Conservation (phyloP, 495 filamentous ascomycete species). For the Penicillium mononematosum region DNA sequence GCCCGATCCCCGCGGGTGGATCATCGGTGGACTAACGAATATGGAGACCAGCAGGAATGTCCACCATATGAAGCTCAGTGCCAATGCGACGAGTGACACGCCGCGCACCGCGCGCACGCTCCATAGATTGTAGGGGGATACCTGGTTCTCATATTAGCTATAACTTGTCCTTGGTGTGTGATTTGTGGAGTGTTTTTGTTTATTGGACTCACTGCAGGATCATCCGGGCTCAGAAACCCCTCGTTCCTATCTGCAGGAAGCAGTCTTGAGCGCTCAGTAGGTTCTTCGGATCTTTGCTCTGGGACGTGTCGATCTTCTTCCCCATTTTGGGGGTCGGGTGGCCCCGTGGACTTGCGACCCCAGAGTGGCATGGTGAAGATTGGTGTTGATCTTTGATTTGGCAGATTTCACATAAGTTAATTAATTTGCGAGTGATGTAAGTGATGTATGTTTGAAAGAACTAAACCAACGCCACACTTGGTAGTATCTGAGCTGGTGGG, state of each 20-base stretch:
- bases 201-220: slow-evolving; percentile 70
- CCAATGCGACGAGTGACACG: slow-evolving; percentile 69
- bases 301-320: slow-evolving; percentile 19
- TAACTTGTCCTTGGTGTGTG: neutral
- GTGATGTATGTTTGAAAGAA: neutral
- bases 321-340: slow-evolving; percentile 21
- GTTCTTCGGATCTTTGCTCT: slow-evolving; percentile 21
- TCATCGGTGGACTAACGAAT: slow-evolving; percentile 83
- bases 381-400: neutral
- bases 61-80: slow-evolving; percentile 87
- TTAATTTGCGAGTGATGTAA: neutral
- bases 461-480: neutral
- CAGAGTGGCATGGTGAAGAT: slow-evolving; percentile 46
- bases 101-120: slow-evolving; percentile 75
- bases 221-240: slow-evolving; percentile 82
- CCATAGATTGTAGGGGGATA: slow-evolving; percentile 95
- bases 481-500: neutral
- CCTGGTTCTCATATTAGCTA: slow-evolving; percentile 44
- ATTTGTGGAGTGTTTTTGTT: neutral
- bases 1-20: slow-evolving; percentile 82
- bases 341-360: slow-evolving; percentile 31
- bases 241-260: slow-evolving; percentile 58
- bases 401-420: neutral
- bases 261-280: slow-evolving; percentile 75
- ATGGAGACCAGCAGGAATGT: slow-evolving; percentile 76